Conservation (phyloP, 805 yeast genomes). For the Teunomyces aglyptinius region DNA sequence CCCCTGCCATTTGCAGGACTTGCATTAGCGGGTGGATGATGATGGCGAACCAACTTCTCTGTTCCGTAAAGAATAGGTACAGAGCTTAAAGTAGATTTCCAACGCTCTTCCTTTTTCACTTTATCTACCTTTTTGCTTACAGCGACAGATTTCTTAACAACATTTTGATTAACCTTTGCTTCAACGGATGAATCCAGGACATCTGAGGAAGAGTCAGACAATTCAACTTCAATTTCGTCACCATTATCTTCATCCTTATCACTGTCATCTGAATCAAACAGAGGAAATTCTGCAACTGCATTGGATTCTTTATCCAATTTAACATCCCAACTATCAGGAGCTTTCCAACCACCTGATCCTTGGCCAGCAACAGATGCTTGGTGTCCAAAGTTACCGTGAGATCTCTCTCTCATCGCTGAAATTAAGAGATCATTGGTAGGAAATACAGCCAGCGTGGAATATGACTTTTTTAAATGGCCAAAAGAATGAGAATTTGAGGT, state of each 20-base stretch:
- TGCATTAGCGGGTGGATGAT: neutral
- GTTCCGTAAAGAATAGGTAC: constrained; percentile 38
- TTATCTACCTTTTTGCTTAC: neutral
- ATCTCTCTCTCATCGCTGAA: neutral
- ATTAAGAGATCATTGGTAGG: neutral
- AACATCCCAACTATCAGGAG: constrained; percentile 52
- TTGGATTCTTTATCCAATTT: constrained; percentile 20
- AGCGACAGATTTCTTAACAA: neutral
- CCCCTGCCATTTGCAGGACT: constrained; percentile 18
- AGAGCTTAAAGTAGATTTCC: neutral
- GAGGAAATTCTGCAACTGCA: constrained; percentile 3
- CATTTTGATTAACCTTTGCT: constrained; percentile 1
- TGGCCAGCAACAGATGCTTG: neutral
- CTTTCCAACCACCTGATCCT: constrained; percentile 34
- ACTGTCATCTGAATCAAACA: constrained; percentile 17
- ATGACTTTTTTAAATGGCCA: constrained; percentile 6
- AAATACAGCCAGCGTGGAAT: constrained; percentile 6
- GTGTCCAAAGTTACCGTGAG: neutral
- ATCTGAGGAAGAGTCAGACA: constrained; percentile 3
- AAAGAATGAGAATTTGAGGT: neutral
- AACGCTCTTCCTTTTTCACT: neutral
- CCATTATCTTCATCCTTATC: constrained; percentile 9
- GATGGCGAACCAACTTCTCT: neutral
- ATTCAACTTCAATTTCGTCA: constrained; percentile 7
- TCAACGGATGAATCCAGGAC: constrained; percentile 4